These are phyloP conservation scores for Rubia peregrina DNA, from an alignment of 305 asterid genomes.

Conservation along the genomic window DNA sequence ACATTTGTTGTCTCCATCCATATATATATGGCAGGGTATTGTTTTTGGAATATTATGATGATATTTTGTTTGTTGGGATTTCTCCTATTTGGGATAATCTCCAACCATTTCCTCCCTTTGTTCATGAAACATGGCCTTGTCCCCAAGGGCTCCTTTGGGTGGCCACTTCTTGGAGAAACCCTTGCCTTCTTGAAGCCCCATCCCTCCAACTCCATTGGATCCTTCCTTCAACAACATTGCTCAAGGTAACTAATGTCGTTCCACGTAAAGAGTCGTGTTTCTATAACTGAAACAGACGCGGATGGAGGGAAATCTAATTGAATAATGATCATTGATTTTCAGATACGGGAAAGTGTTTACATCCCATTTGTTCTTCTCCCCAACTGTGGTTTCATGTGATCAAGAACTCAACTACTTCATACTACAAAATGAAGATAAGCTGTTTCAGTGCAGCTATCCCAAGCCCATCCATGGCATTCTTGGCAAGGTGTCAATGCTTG, in stretches of 20 bases:
- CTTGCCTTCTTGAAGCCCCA: conserved; percentile 65
- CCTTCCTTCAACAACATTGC: conserved; percentile 54
- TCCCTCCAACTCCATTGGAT: conserved; percentile 55
- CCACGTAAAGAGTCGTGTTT: neutral
- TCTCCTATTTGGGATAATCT: conserved; percentile 30
- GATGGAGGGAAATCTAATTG: neutral
- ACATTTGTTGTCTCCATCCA: neutral
- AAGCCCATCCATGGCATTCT: conserved; percentile 46
- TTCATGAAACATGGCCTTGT: conserved; percentile 26
- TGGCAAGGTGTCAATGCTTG: conserved; percentile 57
- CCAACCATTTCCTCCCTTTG: conserved; percentile 62
- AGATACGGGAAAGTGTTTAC: conserved; percentile 71
- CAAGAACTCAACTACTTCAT: conserved; percentile 35
- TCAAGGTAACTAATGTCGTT: conserved; percentile 37
- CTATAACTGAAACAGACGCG: neutral
- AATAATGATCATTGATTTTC: neutral
- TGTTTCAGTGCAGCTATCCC: conserved; percentile 25
- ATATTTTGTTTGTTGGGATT: conserved; percentile 24
- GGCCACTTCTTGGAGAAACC: conserved; percentile 76
- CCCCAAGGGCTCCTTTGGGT: conserved; percentile 63
- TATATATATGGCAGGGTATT: conserved; percentile 22
- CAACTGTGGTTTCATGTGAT: conserved; percentile 67
- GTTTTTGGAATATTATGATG: conserved; percentile 22
- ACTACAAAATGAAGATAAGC: conserved; percentile 21
- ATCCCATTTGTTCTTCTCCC: conserved; percentile 57